A percentile compares a stretch with the other conserved stretches of the same genome.
phyloP scores from a whole-genome alignment of 306 rosid genomes.

The Pterocarpus santalinus region DNA sequence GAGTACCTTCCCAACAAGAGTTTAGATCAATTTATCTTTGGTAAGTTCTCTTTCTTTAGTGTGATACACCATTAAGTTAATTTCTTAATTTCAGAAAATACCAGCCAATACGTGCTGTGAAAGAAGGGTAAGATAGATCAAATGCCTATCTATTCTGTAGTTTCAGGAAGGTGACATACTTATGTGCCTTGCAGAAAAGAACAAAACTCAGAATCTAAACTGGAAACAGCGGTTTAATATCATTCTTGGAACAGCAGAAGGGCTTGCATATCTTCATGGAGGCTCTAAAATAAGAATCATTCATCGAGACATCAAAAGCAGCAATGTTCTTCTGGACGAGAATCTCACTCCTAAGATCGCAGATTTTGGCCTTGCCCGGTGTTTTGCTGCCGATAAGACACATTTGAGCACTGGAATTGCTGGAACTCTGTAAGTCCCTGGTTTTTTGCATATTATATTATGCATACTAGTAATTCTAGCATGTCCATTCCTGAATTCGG shows the following conservation, averaged over 20 bases:
- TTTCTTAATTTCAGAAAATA: neutral
- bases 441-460: neutral
- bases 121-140: slow-evolving; percentile 1
- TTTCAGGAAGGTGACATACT: slow-evolving; percentile 15
- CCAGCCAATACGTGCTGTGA: neutral
- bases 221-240: slow-evolving; percentile 80
- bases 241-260: slow-evolving; percentile 82
- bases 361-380: slow-evolving; percentile 90
- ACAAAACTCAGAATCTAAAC: slow-evolving; percentile 64
- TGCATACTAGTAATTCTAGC: neutral
- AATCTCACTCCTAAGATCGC: slow-evolving; percentile 81
- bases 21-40: slow-evolving; percentile 81
- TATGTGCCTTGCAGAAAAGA: slow-evolving; percentile 62
- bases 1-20: slow-evolving; percentile 76
- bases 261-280: slow-evolving; percentile 89
- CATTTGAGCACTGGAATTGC: slow-evolving; percentile 95
- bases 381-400: slow-evolving; percentile 73
- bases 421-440: slow-evolving; percentile 84
- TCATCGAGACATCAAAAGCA: slow-evolving; percentile 91
- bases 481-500: neutral
- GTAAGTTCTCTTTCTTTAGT: slow-evolving; percentile 52
- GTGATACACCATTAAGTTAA: neutral
- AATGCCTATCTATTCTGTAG: neutral
- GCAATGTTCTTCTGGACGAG: slow-evolving; percentile 89
- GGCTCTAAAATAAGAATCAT: slow-evolving; percentile 73